Conservation (phyloP, 768 basidiomycete genomes). For the Auriscalpium vulgare region DNA sequence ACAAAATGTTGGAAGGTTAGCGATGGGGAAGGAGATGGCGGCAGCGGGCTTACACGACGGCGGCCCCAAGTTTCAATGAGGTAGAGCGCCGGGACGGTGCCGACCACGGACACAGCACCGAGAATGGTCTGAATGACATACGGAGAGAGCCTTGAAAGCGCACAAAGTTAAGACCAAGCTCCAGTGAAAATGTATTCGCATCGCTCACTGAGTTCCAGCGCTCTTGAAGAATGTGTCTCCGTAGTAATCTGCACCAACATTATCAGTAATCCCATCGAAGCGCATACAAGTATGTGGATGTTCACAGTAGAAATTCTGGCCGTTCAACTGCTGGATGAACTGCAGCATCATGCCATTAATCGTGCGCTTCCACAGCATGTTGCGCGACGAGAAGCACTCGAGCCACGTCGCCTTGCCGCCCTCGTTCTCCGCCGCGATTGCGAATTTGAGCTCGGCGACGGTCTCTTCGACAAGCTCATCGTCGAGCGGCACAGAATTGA, state of each 20-base stretch:
- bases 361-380: constrained; percentile 66
- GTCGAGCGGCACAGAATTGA: constrained; percentile 56
- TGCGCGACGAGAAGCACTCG: constrained; percentile 67
- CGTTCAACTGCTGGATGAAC: constrained; percentile 74
- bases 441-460: constrained; percentile 57
- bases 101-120: constrained; percentile 66
- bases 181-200: neutral
- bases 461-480: constrained; percentile 51
- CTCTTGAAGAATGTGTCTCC: constrained; percentile 76
- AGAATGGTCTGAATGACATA: constrained; percentile 72
- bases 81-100: constrained; percentile 61
- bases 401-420: constrained; percentile 74
- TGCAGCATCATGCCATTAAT: constrained; percentile 78
- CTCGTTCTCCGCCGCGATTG: constrained; percentile 66
- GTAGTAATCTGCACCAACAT: constrained; percentile 51
- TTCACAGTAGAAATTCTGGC: constrained; percentile 76
- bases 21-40: neutral
- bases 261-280: neutral
- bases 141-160: constrained; percentile 39
- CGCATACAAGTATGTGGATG: neutral
- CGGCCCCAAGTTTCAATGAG: constrained; percentile 74
- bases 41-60: constrained; percentile 36
- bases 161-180: too few species aligned
- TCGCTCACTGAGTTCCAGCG: constrained; percentile 50
- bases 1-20: neutral